A percentile compares a stretch with the other conserved stretches of the same genome.
These are phyloP conservation scores for Ganoderma lingzhi DNA, from an alignment of 1,284 basidiomycete genomes.

Conservation along the genomic window DNA sequence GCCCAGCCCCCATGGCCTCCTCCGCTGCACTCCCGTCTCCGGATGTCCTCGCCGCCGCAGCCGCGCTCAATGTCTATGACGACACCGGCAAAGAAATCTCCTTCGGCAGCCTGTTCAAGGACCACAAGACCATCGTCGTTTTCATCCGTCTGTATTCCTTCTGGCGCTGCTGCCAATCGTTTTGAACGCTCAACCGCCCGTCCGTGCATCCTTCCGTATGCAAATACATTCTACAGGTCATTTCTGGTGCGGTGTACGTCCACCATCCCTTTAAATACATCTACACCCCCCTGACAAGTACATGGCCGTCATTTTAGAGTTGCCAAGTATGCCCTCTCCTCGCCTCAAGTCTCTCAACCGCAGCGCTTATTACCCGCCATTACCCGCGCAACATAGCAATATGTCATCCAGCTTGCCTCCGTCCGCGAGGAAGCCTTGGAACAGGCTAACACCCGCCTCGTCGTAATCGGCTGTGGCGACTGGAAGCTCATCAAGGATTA, in stretches of 20 bases:
- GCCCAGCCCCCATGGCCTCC: constrained; percentile 9
- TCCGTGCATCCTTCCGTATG: not conserved
- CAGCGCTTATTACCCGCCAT: not conserved
- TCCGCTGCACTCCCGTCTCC: not conserved
- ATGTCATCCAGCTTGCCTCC: constrained; percentile 57
- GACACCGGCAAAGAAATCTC: constrained; percentile 51
- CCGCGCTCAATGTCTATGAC: constrained; percentile 51
- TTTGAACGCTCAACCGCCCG: constrained; percentile 6
- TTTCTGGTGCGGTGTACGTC: constrained; percentile 70
- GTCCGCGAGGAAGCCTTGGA: constrained; percentile 54
- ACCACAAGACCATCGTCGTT: constrained; percentile 63
- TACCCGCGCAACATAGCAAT: constrained; percentile 49
- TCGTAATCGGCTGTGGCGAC: constrained; percentile 71
- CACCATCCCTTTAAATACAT: not conserved
- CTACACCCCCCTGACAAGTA: constrained; percentile 12
- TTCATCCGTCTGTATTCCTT: constrained; percentile 62
- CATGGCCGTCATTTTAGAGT: constrained; percentile 36
- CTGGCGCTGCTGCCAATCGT: constrained; percentile 1
- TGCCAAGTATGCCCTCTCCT: constrained; percentile 48
- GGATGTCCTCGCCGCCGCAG: constrained; percentile 45
- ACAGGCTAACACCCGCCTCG: constrained; percentile 51
- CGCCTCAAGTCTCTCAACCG: constrained; percentile 12
- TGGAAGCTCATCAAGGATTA: constrained; percentile 64
- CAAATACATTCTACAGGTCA: constrained; percentile 51
- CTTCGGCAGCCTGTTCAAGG: constrained; percentile 59